phyloP scores from a whole-genome alignment of 108 stramenopile genomes.

The Nitzschia inconspicua region DNA sequence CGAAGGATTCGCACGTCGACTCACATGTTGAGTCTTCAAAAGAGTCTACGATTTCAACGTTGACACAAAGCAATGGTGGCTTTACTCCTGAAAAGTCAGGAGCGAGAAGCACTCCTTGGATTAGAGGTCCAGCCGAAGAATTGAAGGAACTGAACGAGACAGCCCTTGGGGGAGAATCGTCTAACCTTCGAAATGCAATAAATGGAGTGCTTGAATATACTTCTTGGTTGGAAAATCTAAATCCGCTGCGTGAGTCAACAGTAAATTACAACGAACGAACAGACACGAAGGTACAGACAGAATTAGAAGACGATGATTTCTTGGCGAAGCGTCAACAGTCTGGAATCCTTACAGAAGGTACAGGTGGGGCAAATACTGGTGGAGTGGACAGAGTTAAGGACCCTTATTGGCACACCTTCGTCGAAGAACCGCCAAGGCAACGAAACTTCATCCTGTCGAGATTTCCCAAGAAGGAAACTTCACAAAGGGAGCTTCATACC shows the following conservation, averaged over 20 bases:
- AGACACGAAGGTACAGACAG: not conserved
- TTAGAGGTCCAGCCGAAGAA: not conserved
- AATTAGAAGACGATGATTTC: not conserved
- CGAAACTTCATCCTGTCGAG: not conserved
- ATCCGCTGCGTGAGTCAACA: not conserved
- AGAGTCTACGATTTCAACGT: slow-evolving; percentile 5
- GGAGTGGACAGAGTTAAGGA: not conserved
- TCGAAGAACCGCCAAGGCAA: too few species aligned
- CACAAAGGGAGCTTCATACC: too few species aligned
- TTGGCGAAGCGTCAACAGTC: not conserved
- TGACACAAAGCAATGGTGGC: not conserved
- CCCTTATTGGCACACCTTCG: slow-evolving; percentile 3
- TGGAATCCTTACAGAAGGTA: not conserved
- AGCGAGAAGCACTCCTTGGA: slow-evolving; percentile 2
- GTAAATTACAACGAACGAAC: too few species aligned
- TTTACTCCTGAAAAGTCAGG: not conserved
- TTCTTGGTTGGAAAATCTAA: not conserved
- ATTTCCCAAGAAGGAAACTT: not conserved
- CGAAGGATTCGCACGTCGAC: not conserved
- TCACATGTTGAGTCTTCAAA: not conserved
- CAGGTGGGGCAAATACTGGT: not conserved
- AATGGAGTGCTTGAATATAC: not conserved
- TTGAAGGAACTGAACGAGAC: not conserved
- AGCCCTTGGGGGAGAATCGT: not conserved
- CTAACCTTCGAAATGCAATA: not conserved